Conservation (phyloP, 2,329 filamentous ascomycete genomes). For the Penicillium sp. region DNA sequence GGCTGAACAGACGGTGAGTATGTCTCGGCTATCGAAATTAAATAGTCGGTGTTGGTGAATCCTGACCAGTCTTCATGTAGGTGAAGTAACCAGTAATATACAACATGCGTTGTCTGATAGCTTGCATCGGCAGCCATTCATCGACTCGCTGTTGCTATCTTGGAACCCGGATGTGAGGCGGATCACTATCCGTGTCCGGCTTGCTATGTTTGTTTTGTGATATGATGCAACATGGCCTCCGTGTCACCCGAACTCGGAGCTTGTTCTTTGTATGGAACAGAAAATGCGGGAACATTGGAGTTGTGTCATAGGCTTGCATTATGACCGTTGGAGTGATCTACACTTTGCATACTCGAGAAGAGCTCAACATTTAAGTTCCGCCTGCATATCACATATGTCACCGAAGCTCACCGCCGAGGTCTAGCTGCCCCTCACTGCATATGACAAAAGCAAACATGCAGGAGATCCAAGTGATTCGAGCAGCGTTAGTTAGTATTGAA, state of each 20-base stretch:
- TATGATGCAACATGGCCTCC: not conserved
- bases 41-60: not conserved
- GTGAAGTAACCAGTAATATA: not conserved
- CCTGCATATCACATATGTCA: not conserved
- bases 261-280: not conserved
- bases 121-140: slow-evolving; percentile 12
- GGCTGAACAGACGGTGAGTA: not conserved
- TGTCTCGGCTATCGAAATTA: not conserved
- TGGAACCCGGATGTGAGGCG: slow-evolving; percentile 19
- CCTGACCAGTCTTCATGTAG: not conserved
- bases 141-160: slow-evolving; percentile 6
- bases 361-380: not conserved
- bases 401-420: not conserved
- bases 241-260: not conserved
- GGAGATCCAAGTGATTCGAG: not conserved
- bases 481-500: not conserved
- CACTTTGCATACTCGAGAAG: not conserved
- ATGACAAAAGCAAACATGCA: not conserved
- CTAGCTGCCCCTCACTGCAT: too few relatives aligned
- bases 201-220: not conserved
- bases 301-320: not conserved
- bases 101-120: slow-evolving; percentile 8
- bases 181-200: slow-evolving; percentile 18
- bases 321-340: not conserved
- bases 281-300: not conserved